A percentile compares a stretch with the other conserved stretches of the same genome.
These are phyloP conservation scores for grape (Vitis vinifera) DNA, from an alignment of 164 flowering plant species.

Conservation along the genomic window DNA sequence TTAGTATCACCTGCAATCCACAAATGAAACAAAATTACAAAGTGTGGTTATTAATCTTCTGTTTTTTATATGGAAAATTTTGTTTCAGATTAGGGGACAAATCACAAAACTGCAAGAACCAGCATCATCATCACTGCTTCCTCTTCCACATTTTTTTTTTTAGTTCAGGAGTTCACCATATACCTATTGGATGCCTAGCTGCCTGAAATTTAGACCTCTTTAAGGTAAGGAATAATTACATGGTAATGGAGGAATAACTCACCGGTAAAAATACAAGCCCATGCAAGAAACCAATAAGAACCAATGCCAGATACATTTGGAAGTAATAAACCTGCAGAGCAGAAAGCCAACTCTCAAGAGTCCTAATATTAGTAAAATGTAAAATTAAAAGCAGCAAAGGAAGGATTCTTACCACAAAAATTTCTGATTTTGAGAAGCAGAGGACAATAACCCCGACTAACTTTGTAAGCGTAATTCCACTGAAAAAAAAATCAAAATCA, in stretches of 20 bases:
- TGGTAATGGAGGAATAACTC: conserved; percentile 28
- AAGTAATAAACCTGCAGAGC: conserved; percentile 90
- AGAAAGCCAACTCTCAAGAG: neutral
- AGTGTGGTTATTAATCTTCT: neutral
- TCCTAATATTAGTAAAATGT: too few species aligned
- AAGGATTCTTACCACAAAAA: conserved; percentile 72
- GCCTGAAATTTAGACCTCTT: neutral
- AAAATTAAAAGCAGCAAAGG: neutral
- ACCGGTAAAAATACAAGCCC: conserved; percentile 91
- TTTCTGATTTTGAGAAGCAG: conserved; percentile 76
- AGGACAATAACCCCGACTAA: conserved; percentile 94
- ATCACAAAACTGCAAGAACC: neutral
- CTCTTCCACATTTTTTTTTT: too few species aligned
- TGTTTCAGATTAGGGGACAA: neutral
- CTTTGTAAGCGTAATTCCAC: conserved; percentile 96
- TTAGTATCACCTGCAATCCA: conserved; percentile 62
- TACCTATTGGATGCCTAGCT: neutral
- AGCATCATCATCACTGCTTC: too few species aligned
- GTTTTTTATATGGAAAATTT: neutral
- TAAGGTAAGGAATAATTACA: neutral
- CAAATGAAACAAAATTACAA: neutral
- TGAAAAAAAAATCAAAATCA: conserved; percentile 29
- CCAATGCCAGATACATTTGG: conserved; percentile 90
- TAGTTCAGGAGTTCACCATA: too few species aligned
- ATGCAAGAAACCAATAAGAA: conserved; percentile 84